Evolutionary conservation across 2,329 filamentous ascomycete species (phyloP).

Genomic region (Sporothrix phasma): DNA sequence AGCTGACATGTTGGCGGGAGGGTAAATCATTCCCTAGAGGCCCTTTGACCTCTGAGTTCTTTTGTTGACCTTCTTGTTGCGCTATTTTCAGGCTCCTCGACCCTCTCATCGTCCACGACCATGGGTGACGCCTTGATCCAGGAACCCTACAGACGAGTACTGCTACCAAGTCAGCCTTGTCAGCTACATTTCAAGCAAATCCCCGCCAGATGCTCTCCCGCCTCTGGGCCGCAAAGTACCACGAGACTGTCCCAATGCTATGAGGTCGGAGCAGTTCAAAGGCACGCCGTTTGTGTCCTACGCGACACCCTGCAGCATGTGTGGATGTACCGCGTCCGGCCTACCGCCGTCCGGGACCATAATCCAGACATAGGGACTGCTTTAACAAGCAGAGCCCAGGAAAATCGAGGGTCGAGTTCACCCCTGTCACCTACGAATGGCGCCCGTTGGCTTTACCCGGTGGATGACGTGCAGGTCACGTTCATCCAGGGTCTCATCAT

Average conservation of each 20-base stretch:
- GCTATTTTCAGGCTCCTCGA: no score
- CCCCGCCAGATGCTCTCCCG: constrained; percentile 32
- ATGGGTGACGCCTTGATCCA: not conserved
- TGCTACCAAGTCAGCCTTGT: constrained; percentile 47
- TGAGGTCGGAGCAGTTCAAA: constrained; percentile 40
- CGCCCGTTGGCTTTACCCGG: constrained; percentile 31
- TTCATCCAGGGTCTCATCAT: constrained; percentile 39
- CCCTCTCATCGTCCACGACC: not conserved
- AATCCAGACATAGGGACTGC: constrained; percentile 28
- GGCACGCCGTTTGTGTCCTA: constrained; percentile 29
- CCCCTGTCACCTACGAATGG: constrained; percentile 38
- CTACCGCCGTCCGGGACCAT: constrained; percentile 3
- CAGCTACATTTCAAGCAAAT: constrained; percentile 35
- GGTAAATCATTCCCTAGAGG: no score
- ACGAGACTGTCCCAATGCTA: constrained; percentile 32
- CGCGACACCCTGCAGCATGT: constrained; percentile 25
- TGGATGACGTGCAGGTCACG: constrained; percentile 25
- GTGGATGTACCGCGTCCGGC: constrained; percentile 14
- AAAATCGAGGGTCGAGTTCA: constrained; percentile 21
- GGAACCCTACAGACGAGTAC: constrained; percentile 30
- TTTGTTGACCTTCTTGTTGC: no score
- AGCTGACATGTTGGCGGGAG: no score
- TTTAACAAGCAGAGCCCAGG: constrained; percentile 39
- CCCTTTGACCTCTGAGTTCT: not conserved
- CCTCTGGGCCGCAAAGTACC: constrained; percentile 33